A percentile compares a stretch with the other conserved stretches of the same genome.
phyloP scores from a whole-genome alignment of 1,139 yeast genomes.

The Groenewaldozyma auringiensis region DNA sequence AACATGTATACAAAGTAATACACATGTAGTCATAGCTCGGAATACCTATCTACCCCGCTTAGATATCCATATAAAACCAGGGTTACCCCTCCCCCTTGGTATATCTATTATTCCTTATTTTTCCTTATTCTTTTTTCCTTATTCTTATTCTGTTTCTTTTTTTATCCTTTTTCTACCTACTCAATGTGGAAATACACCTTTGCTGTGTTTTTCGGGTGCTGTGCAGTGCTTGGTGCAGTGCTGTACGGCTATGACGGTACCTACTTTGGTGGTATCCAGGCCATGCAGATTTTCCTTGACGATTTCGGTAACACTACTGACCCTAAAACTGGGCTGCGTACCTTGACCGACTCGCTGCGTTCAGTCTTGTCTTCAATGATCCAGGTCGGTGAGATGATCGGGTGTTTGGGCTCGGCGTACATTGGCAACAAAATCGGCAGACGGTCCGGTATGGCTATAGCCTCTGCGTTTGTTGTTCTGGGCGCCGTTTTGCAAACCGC shows the following conservation, averaged over 20 bases:
- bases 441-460: constrained; percentile 3
- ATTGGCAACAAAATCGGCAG: constrained; percentile 22
- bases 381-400: constrained; percentile 10
- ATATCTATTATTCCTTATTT: no score
- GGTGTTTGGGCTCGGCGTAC: constrained; percentile 5
- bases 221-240: constrained; percentile 8
- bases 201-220: constrained; percentile 14
- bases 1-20: no score
- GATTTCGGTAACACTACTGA: constrained; percentile 5
- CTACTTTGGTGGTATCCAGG: constrained; percentile 8
- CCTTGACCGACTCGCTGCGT: not conserved
- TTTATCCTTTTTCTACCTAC: no score
- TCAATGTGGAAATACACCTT: not conserved
- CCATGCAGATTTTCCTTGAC: constrained; percentile 8
- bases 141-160: no score
- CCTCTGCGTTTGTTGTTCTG: constrained; percentile 4
- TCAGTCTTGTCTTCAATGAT: constrained; percentile 8
- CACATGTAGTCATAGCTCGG: no score
- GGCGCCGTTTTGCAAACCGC: constrained; percentile 6
- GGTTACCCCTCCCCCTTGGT: no score
- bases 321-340: not conserved
- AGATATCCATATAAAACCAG: no score
- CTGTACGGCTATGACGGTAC: constrained; percentile 8
- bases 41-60: no score
- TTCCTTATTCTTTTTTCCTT: no score